Base-by-base conservation (phyloP, 495 filamentous ascomycete genomes). In the Tetracladium setigerum region DNA sequence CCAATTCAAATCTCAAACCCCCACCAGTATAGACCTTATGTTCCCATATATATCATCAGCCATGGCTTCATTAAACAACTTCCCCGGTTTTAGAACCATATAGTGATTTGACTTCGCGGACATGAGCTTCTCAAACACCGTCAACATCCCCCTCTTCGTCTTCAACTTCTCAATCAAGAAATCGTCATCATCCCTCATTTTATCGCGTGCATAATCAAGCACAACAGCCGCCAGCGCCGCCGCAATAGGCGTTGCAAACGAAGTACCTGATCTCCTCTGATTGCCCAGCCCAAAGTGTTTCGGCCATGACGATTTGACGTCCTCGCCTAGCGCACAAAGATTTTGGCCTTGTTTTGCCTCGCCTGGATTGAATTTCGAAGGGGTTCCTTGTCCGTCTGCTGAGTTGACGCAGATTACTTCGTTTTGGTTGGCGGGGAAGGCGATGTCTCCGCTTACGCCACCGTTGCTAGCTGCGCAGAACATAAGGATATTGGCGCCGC, bases 401-500 rank as follows among this genome's bases (percentile, higher is more conserved):
- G 37, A 30, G 24, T 41, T 41, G n/a, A 49, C 30, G 30, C 37
- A 49, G 16, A 49, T 17, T 8, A 49, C 46, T 9, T 19, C 38
- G 7, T 4, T 9, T 5, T 19, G 8, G 18, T 24, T 15, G 14
- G 46, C 46, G 2, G 46, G 46, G 24, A 49, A 49, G 24, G 46
- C 37, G 13, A 32, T 42, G 27, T 40, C 22, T 13, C 32, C 15
- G 24, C 37, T n/a, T 12, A 15, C 38, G 12, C 54, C 54, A 19
- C 33, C 33, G 40, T 57, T 57, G 11, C 50, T 49, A 11, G 50
- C 50, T 1, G 54, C 54, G 1, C 50, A 50, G 27, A 57, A 57
- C 7, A 57, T 32, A 3, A 57, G 39, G 1, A 45, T 33, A 2
- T 33, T 11, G 13, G 39, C 47, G 4, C 19, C 36, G 13, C 48